Conservation (phyloP, 345 rosid species). For the Eucalyptus polybractea region DNA sequence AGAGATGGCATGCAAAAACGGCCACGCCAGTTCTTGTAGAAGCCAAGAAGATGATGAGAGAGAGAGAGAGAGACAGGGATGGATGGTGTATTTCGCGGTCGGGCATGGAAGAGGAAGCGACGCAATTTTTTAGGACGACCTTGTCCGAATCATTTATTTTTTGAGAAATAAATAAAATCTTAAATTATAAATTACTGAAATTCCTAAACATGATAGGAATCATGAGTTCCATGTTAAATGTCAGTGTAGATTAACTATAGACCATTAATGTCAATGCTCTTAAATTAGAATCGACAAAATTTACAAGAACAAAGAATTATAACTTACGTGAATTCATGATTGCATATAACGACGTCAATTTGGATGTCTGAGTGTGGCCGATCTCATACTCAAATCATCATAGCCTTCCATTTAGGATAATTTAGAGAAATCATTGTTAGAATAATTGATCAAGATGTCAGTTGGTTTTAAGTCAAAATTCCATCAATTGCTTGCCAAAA, state of each 20-base stretch:
- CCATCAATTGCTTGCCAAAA: not conserved
- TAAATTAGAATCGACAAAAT: not conserved
- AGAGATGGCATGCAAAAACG: not conserved
- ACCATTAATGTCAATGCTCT: not conserved
- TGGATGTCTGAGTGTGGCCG: rapidly evolving
- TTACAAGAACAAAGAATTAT: not conserved
- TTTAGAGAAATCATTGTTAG: not conserved
- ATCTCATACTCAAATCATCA: not conserved
- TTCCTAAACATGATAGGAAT: not conserved
- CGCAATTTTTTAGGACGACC: too few relatives aligned
- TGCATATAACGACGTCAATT: not conserved
- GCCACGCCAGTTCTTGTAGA: not conserved
- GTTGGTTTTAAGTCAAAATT: not conserved
- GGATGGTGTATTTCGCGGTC: not conserved
- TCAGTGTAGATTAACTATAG: too few relatives aligned
- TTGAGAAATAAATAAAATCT: not conserved
- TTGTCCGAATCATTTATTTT: not conserved
- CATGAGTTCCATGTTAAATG: not conserved
- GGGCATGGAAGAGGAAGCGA: not conserved
- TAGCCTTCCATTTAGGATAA: not conserved
- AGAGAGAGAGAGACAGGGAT: not conserved
- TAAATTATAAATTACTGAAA: not conserved
- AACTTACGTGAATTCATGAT: not conserved
- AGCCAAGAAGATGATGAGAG: not conserved
- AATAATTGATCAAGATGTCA: not conserved